Evolutionary conservation across 106 monocot genomes (phyloP).

Genomic region (Narthecium ossifragum): DNA sequence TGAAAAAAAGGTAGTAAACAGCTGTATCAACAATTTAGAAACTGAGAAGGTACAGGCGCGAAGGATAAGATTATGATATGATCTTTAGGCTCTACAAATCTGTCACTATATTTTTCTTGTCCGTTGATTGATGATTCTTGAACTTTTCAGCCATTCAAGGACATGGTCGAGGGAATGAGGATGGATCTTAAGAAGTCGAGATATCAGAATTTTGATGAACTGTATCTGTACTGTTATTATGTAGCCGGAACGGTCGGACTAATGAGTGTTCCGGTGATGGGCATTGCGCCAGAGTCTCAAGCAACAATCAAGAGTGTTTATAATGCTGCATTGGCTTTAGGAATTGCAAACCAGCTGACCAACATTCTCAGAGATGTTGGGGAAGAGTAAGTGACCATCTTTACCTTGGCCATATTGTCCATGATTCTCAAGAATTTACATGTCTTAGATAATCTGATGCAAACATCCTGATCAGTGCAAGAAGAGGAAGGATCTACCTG

Average conservation of each 20-base stretch:
- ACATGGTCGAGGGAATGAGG: conserved; percentile 46
- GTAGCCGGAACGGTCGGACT: conserved; percentile 36
- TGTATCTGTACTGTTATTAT: conserved; percentile 39
- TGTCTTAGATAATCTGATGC: too few species aligned
- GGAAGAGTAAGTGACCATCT: conserved; percentile 27
- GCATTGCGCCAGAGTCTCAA: conserved; percentile 25
- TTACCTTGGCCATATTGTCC: too few species aligned
- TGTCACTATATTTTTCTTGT: too few species aligned
- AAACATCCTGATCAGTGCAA: conserved; percentile 14
- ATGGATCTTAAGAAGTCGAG: conserved; percentile 30
- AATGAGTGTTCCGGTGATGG: conserved; percentile 45
- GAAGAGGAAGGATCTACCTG: conserved; percentile 36
- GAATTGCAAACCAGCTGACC: conserved; percentile 34
- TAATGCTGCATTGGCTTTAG: conserved; percentile 18
- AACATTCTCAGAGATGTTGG: conserved; percentile 44
- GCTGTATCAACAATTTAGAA: too few species aligned
- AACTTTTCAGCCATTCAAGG: conserved; percentile 26
- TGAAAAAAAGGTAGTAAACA: background rate
- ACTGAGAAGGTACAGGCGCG: background rate
- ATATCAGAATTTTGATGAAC: conserved; percentile 32
- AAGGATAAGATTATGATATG: too few species aligned
- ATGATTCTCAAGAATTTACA: too few species aligned
- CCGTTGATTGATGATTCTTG: background rate
- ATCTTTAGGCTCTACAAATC: too few species aligned
- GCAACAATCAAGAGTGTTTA: conserved; percentile 16